These are phyloP conservation scores for Diutina scorzettiae DNA, from an alignment of 1,139 yeast species.

Conservation along the genomic window DNA sequence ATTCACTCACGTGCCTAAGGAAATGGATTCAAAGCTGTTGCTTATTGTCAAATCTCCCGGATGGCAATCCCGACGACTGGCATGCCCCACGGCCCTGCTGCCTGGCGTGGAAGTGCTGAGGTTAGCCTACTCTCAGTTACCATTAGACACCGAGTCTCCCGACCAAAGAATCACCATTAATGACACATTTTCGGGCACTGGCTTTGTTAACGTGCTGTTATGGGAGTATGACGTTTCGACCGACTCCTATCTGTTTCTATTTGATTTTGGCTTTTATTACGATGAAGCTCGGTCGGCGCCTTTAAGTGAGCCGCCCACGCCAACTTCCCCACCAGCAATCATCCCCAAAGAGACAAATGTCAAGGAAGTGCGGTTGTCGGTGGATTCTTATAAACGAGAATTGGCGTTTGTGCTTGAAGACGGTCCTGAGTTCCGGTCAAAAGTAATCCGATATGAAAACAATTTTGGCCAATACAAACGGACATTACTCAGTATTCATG, in stretches of 20 bases:
- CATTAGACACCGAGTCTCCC: conserved; percentile 14
- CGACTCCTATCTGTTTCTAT: conserved; percentile 14
- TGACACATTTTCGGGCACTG: conserved; percentile 16
- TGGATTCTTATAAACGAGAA: neutral
- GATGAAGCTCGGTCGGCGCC: neutral
- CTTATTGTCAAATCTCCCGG: conserved; percentile 18
- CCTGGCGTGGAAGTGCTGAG: conserved; percentile 17
- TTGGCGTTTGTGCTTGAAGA: conserved; percentile 40
- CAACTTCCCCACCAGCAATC: neutral
- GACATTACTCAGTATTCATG: conserved; percentile 15
- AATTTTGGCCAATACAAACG: conserved; percentile 37
- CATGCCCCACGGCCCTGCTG: conserved; percentile 8
- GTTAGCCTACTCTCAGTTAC: conserved; percentile 17
- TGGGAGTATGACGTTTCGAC: conserved; percentile 17
- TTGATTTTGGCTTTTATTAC: conserved; percentile 20
- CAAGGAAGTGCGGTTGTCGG: neutral
- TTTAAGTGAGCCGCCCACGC: neutral
- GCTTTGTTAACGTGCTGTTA: conserved; percentile 17
- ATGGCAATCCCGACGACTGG: conserved; percentile 9
- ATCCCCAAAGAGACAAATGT: neutral
- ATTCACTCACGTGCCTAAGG: conserved; percentile 10
- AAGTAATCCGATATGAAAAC: conserved; percentile 42
- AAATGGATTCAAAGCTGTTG: conserved; percentile 12
- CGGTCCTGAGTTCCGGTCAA: conserved; percentile 63
- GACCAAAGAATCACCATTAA: conserved; percentile 20